phyloP scores from a whole-genome alignment of 441 rosid genomes.

The Melastoma candidum region DNA sequence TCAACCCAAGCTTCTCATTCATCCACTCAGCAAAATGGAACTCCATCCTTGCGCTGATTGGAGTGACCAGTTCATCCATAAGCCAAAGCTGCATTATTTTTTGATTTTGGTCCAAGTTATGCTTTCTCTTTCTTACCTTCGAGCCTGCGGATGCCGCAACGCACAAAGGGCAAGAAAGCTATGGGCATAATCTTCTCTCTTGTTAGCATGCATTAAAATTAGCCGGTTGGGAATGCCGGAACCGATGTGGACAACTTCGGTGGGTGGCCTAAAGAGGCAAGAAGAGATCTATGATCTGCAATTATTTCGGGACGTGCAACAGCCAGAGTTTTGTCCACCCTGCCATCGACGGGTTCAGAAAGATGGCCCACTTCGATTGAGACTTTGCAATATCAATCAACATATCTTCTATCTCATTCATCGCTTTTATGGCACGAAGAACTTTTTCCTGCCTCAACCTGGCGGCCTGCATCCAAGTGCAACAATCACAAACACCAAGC shows the following conservation, averaged over 20 bases:
- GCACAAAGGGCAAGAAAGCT: slow-evolving; percentile 67
- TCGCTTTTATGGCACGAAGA: slow-evolving; percentile 34
- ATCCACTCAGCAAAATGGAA: slow-evolving; percentile 69
- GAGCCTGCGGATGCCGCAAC: slow-evolving; percentile 50
- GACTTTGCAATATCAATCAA: slow-evolving; percentile 31
- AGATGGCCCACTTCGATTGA: slow-evolving; percentile 53
- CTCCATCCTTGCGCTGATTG: slow-evolving; percentile 66
- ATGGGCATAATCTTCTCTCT: slow-evolving; percentile 42
- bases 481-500: slow-evolving; percentile 3
- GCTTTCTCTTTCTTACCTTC: slow-evolving; percentile 42
- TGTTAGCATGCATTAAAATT: slow-evolving; percentile 45
- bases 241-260: slow-evolving; percentile 44
- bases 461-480: slow-evolving; percentile 38
- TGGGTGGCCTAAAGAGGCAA: slow-evolving; percentile 80
- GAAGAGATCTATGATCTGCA: slow-evolving; percentile 70
- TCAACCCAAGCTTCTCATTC: slow-evolving; percentile 81
- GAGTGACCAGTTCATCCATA: slow-evolving; percentile 60
- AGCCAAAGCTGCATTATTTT: slow-evolving; percentile 42
- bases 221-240: slow-evolving; percentile 51
- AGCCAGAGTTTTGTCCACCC: slow-evolving; percentile 58
- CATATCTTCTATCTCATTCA: slow-evolving; percentile 43
- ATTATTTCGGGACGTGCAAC: slow-evolving; percentile 49
- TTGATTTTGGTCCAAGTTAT: slow-evolving; percentile 16
- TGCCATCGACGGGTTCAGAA: slow-evolving; percentile 48
- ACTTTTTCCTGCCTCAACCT: slow-evolving; percentile 41